phyloP scores from a whole-genome alignment of 2,329 filamentous ascomycete species.

The Aspergillus piperis region DNA sequence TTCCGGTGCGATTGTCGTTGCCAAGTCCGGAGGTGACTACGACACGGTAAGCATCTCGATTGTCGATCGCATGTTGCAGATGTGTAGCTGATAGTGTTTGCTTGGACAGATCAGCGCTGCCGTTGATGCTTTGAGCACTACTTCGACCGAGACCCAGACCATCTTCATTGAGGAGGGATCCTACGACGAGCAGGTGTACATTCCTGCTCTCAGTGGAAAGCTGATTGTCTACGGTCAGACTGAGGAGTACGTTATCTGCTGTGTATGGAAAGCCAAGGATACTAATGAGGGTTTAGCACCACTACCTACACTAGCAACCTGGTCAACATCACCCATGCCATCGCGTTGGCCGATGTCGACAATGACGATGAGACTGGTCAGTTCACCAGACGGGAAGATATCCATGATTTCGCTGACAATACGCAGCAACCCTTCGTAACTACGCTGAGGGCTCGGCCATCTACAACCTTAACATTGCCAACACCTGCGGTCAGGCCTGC shows the following conservation, averaged over 20 bases:
- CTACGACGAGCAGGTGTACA: constrained; percentile 62
- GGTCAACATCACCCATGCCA: constrained; percentile 53
- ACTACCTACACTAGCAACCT: constrained; percentile 55
- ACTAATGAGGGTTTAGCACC: constrained; percentile 41
- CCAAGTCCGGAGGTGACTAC: constrained; percentile 28
- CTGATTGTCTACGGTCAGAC: constrained; percentile 64
- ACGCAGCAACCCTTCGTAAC: constrained; percentile 7
- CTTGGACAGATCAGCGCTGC: constrained; percentile 43
- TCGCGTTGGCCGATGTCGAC: constrained; percentile 15
- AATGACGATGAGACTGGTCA: constrained; percentile 26
- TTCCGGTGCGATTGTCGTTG: constrained; percentile 27
- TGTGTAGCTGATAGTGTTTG: not conserved
- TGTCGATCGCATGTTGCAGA: not conserved
- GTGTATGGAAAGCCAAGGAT: not conserved
- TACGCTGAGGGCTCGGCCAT: constrained; percentile 10
- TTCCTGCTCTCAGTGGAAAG: constrained; percentile 50
- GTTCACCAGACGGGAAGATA: not conserved
- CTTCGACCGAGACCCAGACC: constrained; percentile 53
- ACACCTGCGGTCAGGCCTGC: constrained; percentile 18
- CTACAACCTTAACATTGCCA: constrained; percentile 25
- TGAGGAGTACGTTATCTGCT: constrained; percentile 26
- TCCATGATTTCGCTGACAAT: not conserved
- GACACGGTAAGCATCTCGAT: constrained; percentile 16
- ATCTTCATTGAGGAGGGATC: constrained; percentile 65
- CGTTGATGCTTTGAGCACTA: constrained; percentile 59